These are phyloP conservation scores for Persicaria tinctoria DNA, from an alignment of 148 eudicot genomes.

Conservation along the genomic window DNA sequence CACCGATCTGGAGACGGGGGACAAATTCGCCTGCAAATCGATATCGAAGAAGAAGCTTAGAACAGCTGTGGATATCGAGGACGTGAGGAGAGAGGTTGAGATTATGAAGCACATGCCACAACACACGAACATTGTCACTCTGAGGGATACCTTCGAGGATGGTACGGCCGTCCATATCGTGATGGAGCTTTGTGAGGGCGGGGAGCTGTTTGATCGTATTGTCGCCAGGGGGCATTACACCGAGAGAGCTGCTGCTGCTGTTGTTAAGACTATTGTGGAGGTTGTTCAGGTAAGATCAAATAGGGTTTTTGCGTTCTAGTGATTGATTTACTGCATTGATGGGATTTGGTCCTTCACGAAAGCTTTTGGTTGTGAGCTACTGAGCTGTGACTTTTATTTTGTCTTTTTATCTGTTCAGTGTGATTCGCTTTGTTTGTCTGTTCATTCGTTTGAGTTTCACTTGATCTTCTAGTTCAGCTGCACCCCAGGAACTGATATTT, in stretches of 20 bases:
- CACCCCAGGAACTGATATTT: background rate
- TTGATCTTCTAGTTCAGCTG: conserved; percentile 2
- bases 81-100: conserved; percentile 54
- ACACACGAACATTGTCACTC: conserved; percentile 41
- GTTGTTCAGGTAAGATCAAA: conserved; percentile 34
- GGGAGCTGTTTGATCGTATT: conserved; percentile 48
- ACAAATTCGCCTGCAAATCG: conserved; percentile 42
- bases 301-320: background rate
- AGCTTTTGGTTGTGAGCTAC: too few species aligned
- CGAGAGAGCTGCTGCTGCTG: conserved; percentile 42
- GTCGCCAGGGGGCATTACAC: conserved; percentile 59
- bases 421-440: background rate
- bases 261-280: conserved; percentile 45
- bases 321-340: background rate
- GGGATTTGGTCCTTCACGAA: background rate
- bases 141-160: conserved; percentile 47
- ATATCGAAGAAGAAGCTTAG: conserved; percentile 49
- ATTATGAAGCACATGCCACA: conserved; percentile 47
- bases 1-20: conserved; percentile 34
- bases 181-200: conserved; percentile 58
- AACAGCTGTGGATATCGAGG: conserved; percentile 44
- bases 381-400: background rate
- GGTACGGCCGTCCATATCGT: conserved; percentile 44
- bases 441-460: background rate
- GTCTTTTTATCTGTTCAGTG: background rate